A percentile compares a stretch with the other conserved stretches of the same genome.
Evolutionary conservation across 345 rosid species (phyloP).

Genomic region (thale cress (Arabidopsis thaliana)): DNA sequence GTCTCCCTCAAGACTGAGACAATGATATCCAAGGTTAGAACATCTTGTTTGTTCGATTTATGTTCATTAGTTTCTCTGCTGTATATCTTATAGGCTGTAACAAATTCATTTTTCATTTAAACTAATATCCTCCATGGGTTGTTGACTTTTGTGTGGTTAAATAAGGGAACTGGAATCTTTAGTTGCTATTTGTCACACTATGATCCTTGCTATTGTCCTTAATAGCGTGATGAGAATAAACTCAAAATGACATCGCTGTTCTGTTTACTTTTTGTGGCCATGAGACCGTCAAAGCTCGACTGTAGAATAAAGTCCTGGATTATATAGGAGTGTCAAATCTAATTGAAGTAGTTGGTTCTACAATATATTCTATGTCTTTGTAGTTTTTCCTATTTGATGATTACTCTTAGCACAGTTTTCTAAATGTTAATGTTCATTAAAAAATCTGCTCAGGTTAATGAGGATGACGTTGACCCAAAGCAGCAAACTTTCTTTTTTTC

Average conservation of each 20-base stretch:
- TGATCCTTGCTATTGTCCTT: constrained; percentile 13
- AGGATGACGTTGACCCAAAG: constrained; percentile 86
- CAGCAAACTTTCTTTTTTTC: constrained; percentile 84
- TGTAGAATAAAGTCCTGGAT: constrained; percentile 20
- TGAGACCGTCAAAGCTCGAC: constrained; percentile 16
- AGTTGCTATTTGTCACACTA: constrained; percentile 20
- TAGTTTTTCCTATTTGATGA: constrained; percentile 11
- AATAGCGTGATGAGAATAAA: constrained; percentile 6
- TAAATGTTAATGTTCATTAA: constrained; percentile 12
- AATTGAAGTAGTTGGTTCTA: constrained; percentile 32
- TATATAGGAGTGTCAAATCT: constrained; percentile 19
- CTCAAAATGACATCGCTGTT: constrained; percentile 4
- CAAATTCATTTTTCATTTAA: constrained; percentile 22
- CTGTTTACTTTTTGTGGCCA: constrained; percentile 25
- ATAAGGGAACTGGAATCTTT: constrained; percentile 18
- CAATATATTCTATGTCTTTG: constrained; percentile 5
- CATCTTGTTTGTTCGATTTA: constrained; percentile 33
- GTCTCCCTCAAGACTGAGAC: constrained; percentile 78
- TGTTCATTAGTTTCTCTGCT: constrained; percentile 24
- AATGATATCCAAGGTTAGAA: constrained; percentile 81
- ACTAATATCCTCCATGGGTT: constrained; percentile 1
- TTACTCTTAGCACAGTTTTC: constrained; percentile 11
- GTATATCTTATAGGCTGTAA: constrained; percentile 17
- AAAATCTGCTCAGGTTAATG: constrained; percentile 58
- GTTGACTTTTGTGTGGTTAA: constrained; percentile 25